Evolutionary conservation across 192 early-diverging fungal genomes (phyloP), one percentile per base, ranked within the genome.

Genomic region (Backusella tarrabulga): DNA sequence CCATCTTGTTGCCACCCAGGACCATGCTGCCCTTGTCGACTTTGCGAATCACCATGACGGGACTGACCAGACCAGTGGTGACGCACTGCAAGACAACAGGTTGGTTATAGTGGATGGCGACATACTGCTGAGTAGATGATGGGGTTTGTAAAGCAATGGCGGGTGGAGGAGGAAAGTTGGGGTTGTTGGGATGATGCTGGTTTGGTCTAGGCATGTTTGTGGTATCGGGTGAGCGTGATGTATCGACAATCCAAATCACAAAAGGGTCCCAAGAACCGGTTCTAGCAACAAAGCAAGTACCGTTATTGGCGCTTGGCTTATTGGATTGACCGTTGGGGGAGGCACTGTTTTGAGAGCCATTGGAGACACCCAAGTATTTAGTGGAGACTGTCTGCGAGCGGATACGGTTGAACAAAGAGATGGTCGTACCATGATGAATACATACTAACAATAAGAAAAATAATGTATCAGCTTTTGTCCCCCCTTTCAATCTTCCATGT

Each of bases 381-480:
- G 97, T 97, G 1, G 90, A 94, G 11, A 94, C 93, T 0, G 95
- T 96, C 85, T 98, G 97, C 0, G 94, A 93, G 34, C 94, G 91
- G 63, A 95, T 88, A 42, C 97, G 90, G 81, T 97, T 97, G 83
- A 97, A 98, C 11, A 98, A 83, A 9, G 95, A 92, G 52, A 98
- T 89, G 0, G 91, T 92, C 0, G 92, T 90, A 3, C 96, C 96
- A 75, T 95, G 95, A 80, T 92, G 91, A 73, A 97, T 94, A 71
- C 94, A 92, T 36, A 96, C 91, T 92, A 83, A 56, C 21, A 29
- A 14, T 15, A 46, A 21, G 38, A 35, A 21, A 50, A 52, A n/a
- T 34, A 46, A 46, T n/a, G 68, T 6, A 44, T 29, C 32, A 26
- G 40, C 7, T 38, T n/a, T 21, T 3, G n/a, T 5, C 12, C 4